A percentile compares a stretch with the other conserved stretches of the same genome.
phyloP scores from a whole-genome alignment of 352 stramenopile species.

The Pythium coloratum region DNA sequence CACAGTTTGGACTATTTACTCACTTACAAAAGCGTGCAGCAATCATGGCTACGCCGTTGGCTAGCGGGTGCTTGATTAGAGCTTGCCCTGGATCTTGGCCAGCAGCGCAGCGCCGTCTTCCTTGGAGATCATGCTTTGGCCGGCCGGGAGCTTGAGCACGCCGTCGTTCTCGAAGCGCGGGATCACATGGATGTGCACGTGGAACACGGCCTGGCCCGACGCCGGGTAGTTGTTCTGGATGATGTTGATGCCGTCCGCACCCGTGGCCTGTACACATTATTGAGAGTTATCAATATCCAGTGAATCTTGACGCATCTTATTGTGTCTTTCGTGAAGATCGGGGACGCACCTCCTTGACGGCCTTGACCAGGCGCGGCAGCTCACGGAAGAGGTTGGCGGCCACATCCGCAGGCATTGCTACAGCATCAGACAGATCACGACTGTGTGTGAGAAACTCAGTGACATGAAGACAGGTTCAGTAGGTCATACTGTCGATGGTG shows the following conservation, averaged over 20 bases:
- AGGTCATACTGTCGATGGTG: constrained; percentile 47
- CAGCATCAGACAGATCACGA: neutral
- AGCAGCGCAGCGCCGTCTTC: constrained; percentile 61
- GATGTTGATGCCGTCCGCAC: constrained; percentile 72
- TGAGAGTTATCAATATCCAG: neutral
- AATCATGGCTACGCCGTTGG: neutral
- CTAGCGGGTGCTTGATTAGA: constrained; percentile 28
- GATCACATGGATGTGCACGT: constrained; percentile 82
- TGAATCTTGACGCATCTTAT: too few relatives aligned
- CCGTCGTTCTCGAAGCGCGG: constrained; percentile 65
- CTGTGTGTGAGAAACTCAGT: neutral
- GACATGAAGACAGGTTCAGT: too few relatives aligned
- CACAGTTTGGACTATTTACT: neutral
- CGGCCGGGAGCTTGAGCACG: constrained; percentile 53
- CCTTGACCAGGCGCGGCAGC: constrained; percentile 70
- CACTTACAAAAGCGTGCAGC: neutral
- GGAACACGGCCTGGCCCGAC: constrained; percentile 73
- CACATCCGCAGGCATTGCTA: constrained; percentile 73
- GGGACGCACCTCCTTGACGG: constrained; percentile 50
- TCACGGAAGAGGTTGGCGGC: constrained; percentile 72
- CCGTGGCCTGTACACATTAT: constrained; percentile 40
- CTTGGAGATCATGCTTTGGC: constrained; percentile 60
- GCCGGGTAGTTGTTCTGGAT: constrained; percentile 79
- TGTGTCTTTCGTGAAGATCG: too few relatives aligned
- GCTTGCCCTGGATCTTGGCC: constrained; percentile 74